A percentile compares a stretch with the other conserved stretches of the same genome.
phyloP scores from a whole-genome alignment of 257 asterid species.

The Solanum pennellii region DNA sequence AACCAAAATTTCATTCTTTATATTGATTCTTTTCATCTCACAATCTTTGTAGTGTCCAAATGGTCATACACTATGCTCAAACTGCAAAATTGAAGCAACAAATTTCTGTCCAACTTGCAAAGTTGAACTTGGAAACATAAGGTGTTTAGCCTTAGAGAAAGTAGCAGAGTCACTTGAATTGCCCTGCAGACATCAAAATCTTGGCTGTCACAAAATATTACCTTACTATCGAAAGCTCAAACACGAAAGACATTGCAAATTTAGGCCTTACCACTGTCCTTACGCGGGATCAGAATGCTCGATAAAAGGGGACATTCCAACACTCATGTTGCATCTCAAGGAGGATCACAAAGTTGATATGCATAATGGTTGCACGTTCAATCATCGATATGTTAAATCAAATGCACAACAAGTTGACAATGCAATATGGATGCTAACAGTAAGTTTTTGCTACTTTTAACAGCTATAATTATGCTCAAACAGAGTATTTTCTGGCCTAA shows the following conservation, averaged over 20 bases:
- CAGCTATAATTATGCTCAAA: neutral
- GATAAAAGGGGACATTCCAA: conserved; percentile 52
- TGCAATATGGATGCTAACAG: conserved; percentile 93
- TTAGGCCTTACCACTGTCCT: conserved; percentile 74
- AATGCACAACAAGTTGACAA: conserved; percentile 64
- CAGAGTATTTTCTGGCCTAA: neutral
- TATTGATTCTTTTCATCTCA: neutral
- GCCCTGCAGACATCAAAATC: conserved; percentile 59
- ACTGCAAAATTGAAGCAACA: conserved; percentile 42
- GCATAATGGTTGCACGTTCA: conserved; percentile 79
- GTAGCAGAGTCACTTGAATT: conserved; percentile 68
- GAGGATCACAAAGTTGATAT: conserved; percentile 83
- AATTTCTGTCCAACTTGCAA: conserved; percentile 65
- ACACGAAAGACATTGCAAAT: conserved; percentile 62
- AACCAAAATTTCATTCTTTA: too few relatives aligned
- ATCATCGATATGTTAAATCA: conserved; percentile 71
- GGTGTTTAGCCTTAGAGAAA: conserved; percentile 83
- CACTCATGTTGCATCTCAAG: conserved; percentile 56
- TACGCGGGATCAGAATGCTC: conserved; percentile 76
- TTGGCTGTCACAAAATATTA: conserved; percentile 56
- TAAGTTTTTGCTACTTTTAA: conserved; percentile 20
- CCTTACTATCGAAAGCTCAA: conserved; percentile 53
- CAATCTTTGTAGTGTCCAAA: conserved; percentile 59
- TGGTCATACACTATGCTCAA: conserved; percentile 73
- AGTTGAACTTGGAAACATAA: conserved; percentile 53